A percentile compares a stretch with the other conserved stretches of the same genome.
These are phyloP conservation scores for Apiotrichum siamense DNA, from an alignment of 1,284 basidiomycete species.

Conservation along the genomic window DNA sequence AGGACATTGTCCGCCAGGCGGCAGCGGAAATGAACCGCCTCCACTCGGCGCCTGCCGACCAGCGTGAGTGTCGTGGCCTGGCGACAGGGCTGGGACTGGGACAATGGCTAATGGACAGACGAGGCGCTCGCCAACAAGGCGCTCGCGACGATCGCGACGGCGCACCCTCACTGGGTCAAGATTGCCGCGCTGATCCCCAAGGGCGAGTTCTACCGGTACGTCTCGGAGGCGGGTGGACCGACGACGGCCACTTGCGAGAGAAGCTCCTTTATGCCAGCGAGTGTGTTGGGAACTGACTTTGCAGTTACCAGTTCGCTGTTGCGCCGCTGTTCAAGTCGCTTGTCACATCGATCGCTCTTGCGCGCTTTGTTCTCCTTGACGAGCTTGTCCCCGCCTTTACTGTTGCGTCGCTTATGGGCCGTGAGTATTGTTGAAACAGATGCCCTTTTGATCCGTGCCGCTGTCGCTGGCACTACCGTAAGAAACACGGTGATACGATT, in stretches of 20 bases:
- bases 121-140: slow-evolving; percentile 32
- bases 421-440: slow-evolving; percentile 30
- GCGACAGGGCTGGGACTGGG: too few species aligned
- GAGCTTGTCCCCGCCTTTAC: slow-evolving; percentile 40
- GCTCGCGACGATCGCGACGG: slow-evolving; percentile 29
- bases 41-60: slow-evolving; percentile 35
- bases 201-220: slow-evolving; percentile 44
- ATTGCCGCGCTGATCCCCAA: slow-evolving; percentile 41
- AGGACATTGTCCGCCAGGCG: slow-evolving; percentile 38
- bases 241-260: neutral
- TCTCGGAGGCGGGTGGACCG: neutral
- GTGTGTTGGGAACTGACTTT: neutral
- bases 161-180: slow-evolving; percentile 30
- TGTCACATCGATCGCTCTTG: slow-evolving; percentile 38
- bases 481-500: too few species aligned
- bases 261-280: neutral
- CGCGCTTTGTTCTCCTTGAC: slow-evolving; percentile 43
- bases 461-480: too few species aligned
- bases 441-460: too few species aligned
- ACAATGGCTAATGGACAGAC: slow-evolving; percentile 22
- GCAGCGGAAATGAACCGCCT: slow-evolving; percentile 41
- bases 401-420: slow-evolving; percentile 37
- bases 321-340: slow-evolving; percentile 38
- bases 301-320: slow-evolving; percentile 40
- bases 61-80: slow-evolving; percentile 36